Evolutionary conservation across 2,329 filamentous ascomycete species (phyloP).

Genomic region (Trichoderma breve): DNA sequence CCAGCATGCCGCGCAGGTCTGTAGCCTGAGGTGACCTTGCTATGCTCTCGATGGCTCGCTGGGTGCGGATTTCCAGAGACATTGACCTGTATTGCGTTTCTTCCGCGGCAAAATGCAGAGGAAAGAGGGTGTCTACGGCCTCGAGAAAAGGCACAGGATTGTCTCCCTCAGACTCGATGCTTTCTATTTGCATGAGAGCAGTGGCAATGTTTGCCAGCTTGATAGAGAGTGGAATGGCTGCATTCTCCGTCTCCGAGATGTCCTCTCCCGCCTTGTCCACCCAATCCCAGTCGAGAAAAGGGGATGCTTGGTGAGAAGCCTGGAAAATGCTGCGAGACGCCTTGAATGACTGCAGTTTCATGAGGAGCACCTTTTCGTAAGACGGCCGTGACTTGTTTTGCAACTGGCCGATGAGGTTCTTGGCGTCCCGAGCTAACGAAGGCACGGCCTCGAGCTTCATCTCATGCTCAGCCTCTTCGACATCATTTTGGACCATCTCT

Average conservation of each 20-base stretch:
- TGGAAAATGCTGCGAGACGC: slow-evolving; percentile 29
- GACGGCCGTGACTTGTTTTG: slow-evolving; percentile 22
- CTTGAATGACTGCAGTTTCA: slow-evolving; percentile 31
- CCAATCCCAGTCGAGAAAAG: slow-evolving; percentile 32
- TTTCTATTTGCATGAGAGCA: slow-evolving; percentile 32
- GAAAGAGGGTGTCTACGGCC: slow-evolving; percentile 33
- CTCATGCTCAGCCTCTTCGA: slow-evolving; percentile 23
- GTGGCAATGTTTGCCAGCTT: slow-evolving; percentile 38
- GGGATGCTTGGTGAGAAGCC: slow-evolving; percentile 15
- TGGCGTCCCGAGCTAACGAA: slow-evolving; percentile 29
- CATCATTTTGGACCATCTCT: slow-evolving; percentile 7
- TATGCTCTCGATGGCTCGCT: slow-evolving; percentile 33
- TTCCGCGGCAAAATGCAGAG: slow-evolving; percentile 29
- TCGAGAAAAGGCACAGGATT: slow-evolving; percentile 32
- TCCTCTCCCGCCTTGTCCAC: slow-evolving; percentile 17
- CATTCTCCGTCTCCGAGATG: neutral
- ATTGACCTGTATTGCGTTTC: slow-evolving; percentile 24
- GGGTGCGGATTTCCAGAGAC: slow-evolving; percentile 39
- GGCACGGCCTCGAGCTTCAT: slow-evolving; percentile 29
- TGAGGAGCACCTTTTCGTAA: slow-evolving; percentile 25
- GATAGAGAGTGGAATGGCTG: slow-evolving; percentile 23
- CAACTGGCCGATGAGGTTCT: slow-evolving; percentile 31
- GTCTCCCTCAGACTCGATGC: slow-evolving; percentile 10
- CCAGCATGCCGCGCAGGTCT: slow-evolving; percentile 26
- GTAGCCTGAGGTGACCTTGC: slow-evolving; percentile 16